Conservation (phyloP, 2,329 filamentous ascomycete genomes). For the Dothideomycetidae sp. region DNA sequence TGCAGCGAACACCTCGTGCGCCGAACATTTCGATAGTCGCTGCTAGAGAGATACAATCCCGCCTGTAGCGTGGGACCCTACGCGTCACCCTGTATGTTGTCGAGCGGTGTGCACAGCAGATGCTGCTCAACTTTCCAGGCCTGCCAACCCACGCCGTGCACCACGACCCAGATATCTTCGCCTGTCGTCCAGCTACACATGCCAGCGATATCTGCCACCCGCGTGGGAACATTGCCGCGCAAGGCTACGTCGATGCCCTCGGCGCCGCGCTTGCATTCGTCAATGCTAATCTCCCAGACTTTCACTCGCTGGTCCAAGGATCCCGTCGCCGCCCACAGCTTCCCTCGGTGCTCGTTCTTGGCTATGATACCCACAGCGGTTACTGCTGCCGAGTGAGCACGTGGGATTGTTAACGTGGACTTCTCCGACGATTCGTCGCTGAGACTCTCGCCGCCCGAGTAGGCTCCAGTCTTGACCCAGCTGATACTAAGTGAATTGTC, state of each 20-base stretch:
- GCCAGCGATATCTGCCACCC: slow-evolving; percentile 42
- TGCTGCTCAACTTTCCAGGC: slow-evolving; percentile 22
- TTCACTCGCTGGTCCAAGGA: slow-evolving; percentile 37
- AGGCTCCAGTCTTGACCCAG: slow-evolving; percentile 2
- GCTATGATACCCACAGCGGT: slow-evolving; percentile 38
- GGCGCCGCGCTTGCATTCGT: slow-evolving; percentile 12
- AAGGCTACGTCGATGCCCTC: slow-evolving; percentile 22
- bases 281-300: slow-evolving; percentile 28
- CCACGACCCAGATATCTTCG: slow-evolving; percentile 20
- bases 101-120: neutral
- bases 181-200: slow-evolving; percentile 24
- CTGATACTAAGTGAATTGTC: slow-evolving; percentile 64
- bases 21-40: too few relatives aligned
- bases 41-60: too few relatives aligned
- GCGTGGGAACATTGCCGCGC: slow-evolving; percentile 26
- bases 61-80: too few relatives aligned
- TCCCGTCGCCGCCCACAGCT: slow-evolving; percentile 16
- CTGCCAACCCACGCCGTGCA: slow-evolving; percentile 39
- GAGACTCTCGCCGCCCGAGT: neutral
- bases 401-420: slow-evolving; percentile 31
- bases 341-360: slow-evolving; percentile 5
- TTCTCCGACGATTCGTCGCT: slow-evolving; percentile 9
- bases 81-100: neutral
- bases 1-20: too few relatives aligned
- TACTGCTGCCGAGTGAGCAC: slow-evolving; percentile 58